Conservation (phyloP, 1,139 yeast species). For the Pichia sp. region DNA sequence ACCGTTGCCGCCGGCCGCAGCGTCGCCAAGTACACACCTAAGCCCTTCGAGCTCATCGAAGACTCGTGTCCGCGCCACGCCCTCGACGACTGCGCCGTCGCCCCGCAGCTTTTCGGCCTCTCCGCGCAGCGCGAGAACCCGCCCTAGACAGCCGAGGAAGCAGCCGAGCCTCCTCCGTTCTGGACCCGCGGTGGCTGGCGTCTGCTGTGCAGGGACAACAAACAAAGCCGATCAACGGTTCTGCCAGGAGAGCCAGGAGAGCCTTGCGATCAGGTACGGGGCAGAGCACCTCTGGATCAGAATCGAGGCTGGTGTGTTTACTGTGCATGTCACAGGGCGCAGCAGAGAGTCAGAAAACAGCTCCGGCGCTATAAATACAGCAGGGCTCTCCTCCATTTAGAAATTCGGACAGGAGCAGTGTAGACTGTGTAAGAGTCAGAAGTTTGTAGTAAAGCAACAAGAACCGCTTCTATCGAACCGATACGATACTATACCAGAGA, state of each 20-base stretch:
- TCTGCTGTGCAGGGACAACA: neutral
- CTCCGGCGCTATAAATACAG: neutral
- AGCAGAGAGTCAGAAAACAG: neutral
- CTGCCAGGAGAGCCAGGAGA: neutral
- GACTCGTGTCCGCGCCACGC: conserved; percentile 53
- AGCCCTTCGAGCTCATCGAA: conserved; percentile 64
- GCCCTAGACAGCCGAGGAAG: conserved; percentile 20
- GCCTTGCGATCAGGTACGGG: neutral
- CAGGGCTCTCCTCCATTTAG: neutral
- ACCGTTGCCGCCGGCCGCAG: conserved; percentile 23
- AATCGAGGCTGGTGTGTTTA: neutral
- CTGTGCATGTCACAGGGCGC: neutral
- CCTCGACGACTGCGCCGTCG: conserved; percentile 62
- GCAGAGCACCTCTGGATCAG: too few species aligned
- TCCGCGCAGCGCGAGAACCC: conserved; percentile 69
- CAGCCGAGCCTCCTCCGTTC: neutral
- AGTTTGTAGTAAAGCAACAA: neutral
- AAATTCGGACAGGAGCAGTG: neutral
- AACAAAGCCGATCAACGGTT: neutral
- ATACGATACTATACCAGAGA: neutral
- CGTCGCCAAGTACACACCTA: conserved; percentile 35
- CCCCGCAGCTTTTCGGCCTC: conserved; percentile 71
- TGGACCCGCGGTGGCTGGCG: neutral
- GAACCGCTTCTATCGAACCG: neutral
- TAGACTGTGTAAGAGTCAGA: neutral